Base-by-base conservation (phyloP, 2,329 filamentous ascomycete species). In the Aspergillus pseudoglaucus region DNA sequence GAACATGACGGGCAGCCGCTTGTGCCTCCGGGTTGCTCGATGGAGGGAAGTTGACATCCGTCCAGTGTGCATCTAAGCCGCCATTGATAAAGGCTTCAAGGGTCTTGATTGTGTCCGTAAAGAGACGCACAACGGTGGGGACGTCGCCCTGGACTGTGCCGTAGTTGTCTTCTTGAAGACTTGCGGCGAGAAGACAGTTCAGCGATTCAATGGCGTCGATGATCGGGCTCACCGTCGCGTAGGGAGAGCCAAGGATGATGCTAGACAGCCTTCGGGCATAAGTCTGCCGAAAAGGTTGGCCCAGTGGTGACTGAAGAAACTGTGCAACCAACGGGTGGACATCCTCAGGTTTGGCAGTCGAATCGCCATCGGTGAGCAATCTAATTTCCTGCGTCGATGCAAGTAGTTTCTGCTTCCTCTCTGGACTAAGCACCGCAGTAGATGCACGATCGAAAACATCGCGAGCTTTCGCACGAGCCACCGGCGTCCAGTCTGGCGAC, bases 111-210 rank as follows among this genome's bases (percentile, higher is more conserved):
- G 87, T 82, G 40, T 65, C 62, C 0, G 88, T 90, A 51, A 94
- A 80, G 1, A 82, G 81, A 42, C 85, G 80, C 44, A 96, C 81
- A 48, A 95, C 84, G 43, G 71, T 71, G 1, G 87, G 81, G 2
- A 97, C 82, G 54, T 93, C 87, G 39, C 83, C 77, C 55, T 94
- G 85, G n/a, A 94, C 91, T 57, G 88, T 87, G 12, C 91, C 91
- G 61, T 83, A 93, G 42, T 79, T 78, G 64, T 97, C 91, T 66
- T 97, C 90, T 3, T 75, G 73, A 46, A 96, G 70, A 66, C 87
- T 91, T 52, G 80, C 79, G 3, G 88, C 78, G 0, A 87, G 80
- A 23, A 97, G 75, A 44, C 79, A 76, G 10, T 81, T 82, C 35
- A 93, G 71, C 0, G 85, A 80, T 50, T 83, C 81, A n/a, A 84